Percentiles rank a stretch among this genome's conserved stretches.
Evolutionary conservation across 2,329 filamentous ascomycete genomes (phyloP).

Genomic region (Ophiostoma ulmi): DNA sequence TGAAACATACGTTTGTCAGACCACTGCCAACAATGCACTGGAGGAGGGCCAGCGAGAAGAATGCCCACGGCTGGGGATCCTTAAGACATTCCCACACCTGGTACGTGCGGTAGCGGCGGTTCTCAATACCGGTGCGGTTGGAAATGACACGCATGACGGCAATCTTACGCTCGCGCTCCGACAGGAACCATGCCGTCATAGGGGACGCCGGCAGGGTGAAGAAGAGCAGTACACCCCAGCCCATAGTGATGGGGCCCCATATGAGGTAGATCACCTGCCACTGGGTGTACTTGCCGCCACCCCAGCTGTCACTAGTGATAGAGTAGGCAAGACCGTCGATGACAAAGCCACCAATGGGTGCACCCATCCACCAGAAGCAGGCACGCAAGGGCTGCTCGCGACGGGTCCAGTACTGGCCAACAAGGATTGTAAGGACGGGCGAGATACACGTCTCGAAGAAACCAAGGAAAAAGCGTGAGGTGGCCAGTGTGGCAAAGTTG

Average conservation of each 20-base stretch:
- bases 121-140: constrained; percentile 38
- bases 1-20: constrained; percentile 26
- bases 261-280: constrained; percentile 35
- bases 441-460: constrained; percentile 24
- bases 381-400: constrained; percentile 24
- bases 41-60: constrained; percentile 32
- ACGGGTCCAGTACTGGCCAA: constrained; percentile 24
- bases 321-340: constrained; percentile 21
- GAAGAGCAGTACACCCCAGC: constrained; percentile 32
- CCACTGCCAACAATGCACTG: constrained; percentile 34
- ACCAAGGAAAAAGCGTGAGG: constrained; percentile 24
- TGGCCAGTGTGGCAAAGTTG: constrained; percentile 21
- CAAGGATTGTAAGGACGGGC: constrained; percentile 22
- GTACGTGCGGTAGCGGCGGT: constrained; percentile 31
- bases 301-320: constrained; percentile 21
- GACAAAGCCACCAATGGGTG: constrained; percentile 21
- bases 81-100: constrained; percentile 35
- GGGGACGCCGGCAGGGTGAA: constrained; percentile 41
- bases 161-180: constrained; percentile 31
- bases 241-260: constrained; percentile 33
- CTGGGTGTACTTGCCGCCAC: constrained; percentile 20
- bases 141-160: constrained; percentile 33
- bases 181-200: constrained; percentile 33
- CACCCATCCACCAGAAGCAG: constrained; percentile 24
- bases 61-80: constrained; percentile 34